Conservation (phyloP, 768 basidiomycete species). For the Chiua virens region DNA sequence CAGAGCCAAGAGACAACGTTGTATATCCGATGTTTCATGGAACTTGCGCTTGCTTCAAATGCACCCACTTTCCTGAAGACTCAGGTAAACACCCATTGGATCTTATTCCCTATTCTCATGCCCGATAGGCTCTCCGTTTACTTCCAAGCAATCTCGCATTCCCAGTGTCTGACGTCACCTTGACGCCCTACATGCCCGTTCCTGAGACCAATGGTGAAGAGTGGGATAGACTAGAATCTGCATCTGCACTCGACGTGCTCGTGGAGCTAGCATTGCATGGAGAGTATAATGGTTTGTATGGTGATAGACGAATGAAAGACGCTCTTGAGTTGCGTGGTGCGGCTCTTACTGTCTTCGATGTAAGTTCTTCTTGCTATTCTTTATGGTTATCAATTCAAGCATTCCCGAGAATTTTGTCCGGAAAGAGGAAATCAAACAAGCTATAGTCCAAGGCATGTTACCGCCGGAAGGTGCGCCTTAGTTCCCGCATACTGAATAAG, state of each 20-base stretch:
- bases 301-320: constrained; percentile 59
- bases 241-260: constrained; percentile 79
- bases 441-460: constrained; percentile 72
- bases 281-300: constrained; percentile 74
- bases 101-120: constrained; percentile 28
- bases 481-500: neutral
- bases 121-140: constrained; percentile 51
- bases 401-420: constrained; percentile 66
- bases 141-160: constrained; percentile 56
- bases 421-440: constrained; percentile 67
- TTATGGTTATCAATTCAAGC: neutral
- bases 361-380: constrained; percentile 31
- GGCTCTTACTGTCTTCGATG: constrained; percentile 83
- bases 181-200: constrained; percentile 75
- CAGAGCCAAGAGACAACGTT: constrained; percentile 58
- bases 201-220: constrained; percentile 88
- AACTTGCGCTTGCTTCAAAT: constrained; percentile 91
- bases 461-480: constrained; percentile 48
- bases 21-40: constrained; percentile 77
- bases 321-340: constrained; percentile 74
- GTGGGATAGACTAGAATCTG: constrained; percentile 83
- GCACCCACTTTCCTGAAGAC: constrained; percentile 86
- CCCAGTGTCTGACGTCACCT: constrained; percentile 63
- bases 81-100: constrained; percentile 50
- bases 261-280: constrained; percentile 84